Evolutionary conservation across 148 eudicot genomes (phyloP), one percentile per base, ranked within the genome.

Genomic region (Vaccinium corymbosum): DNA sequence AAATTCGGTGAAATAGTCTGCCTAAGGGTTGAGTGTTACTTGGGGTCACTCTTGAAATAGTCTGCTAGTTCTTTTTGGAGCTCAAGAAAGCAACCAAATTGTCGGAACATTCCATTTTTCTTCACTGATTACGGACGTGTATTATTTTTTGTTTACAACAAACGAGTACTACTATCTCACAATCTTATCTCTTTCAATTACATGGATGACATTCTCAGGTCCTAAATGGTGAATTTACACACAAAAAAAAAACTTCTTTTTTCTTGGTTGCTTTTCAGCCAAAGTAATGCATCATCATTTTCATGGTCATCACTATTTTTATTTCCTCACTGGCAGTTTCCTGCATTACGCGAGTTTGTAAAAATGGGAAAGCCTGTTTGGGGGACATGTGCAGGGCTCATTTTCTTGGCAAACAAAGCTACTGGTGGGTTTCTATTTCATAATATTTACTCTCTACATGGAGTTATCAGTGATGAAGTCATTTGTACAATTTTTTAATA

Each of bases 301-400:
- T 80, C 29, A 56, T 17, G 19, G 16, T 57, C 70, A 57, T 79
- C 25, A 20, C 29, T 82, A 12, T 51, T 14, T 64, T 76, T 25
- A 57, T 80, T 80, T 83, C 52, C 3, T 80, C 78, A 20, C 68
- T 78, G 68, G 81, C 89, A 96, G 98, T 96, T 96, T 87, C 98
- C 98, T 68, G 93, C 97, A 15, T 81, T 94, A 82, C 93, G 98
- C 3, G 95, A 95, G 84, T 95, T 95, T 86, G 97, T 95, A 32
- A 86, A 91, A 87, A 91, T 88, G 93, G 96, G 98, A 73, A 95
- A 93, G 84, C 98, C 98, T 73, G 98, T 95, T 66, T 95, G 98
- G 98, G 98, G 98, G 29, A 95, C 98, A 16, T 95, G 98, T 89
- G 98, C 98, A 75, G 98, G 98, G 64, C 92, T 95, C 73, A 95